Evolutionary conservation across 1,139 yeast genomes (phyloP).

Genomic region (Yamadazyma taylorii): DNA sequence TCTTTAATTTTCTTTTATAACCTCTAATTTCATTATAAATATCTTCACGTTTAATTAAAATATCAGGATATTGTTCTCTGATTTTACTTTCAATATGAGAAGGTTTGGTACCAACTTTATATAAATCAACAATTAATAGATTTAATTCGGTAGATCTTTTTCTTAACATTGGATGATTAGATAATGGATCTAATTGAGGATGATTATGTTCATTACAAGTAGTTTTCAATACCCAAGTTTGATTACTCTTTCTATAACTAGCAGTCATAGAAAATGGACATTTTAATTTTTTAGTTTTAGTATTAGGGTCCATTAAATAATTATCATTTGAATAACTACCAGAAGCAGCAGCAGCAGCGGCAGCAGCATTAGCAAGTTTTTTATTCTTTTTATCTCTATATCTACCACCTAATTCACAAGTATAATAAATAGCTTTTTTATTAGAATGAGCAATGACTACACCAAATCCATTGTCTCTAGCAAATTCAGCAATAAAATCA

Average conservation of each 20-base stretch:
- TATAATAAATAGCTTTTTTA: slow-evolving; percentile 58
- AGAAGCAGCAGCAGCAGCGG: slow-evolving; percentile 3
- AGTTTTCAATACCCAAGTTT: slow-evolving; percentile 54
- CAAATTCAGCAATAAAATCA: slow-evolving; percentile 57
- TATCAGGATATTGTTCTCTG: slow-evolving; percentile 54
- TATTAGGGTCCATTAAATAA: slow-evolving; percentile 42
- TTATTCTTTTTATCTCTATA: slow-evolving; percentile 54
- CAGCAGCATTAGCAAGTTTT: slow-evolving; percentile 18
- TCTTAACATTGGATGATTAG: slow-evolving; percentile 58
- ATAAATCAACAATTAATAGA: slow-evolving; percentile 51
- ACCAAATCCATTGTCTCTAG: slow-evolving; percentile 59
- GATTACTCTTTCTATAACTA: slow-evolving; percentile 47
- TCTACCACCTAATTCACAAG: slow-evolving; percentile 61
- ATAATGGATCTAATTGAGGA: slow-evolving; percentile 56
- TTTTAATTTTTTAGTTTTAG: slow-evolving; percentile 52
- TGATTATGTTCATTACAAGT: slow-evolving; percentile 61
- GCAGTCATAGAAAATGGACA: slow-evolving; percentile 65
- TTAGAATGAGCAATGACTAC: slow-evolving; percentile 61
- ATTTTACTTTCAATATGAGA: slow-evolving; percentile 54
- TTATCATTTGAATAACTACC: slow-evolving; percentile 28
- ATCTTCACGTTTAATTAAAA: slow-evolving; percentile 56
- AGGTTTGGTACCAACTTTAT: slow-evolving; percentile 60
- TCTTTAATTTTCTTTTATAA: slow-evolving; percentile 53
- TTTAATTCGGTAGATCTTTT: slow-evolving; percentile 56
- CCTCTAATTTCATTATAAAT: slow-evolving; percentile 60